Evolutionary conservation across 345 rosid genomes (phyloP).

Genomic region (Brassica cretica): DNA sequence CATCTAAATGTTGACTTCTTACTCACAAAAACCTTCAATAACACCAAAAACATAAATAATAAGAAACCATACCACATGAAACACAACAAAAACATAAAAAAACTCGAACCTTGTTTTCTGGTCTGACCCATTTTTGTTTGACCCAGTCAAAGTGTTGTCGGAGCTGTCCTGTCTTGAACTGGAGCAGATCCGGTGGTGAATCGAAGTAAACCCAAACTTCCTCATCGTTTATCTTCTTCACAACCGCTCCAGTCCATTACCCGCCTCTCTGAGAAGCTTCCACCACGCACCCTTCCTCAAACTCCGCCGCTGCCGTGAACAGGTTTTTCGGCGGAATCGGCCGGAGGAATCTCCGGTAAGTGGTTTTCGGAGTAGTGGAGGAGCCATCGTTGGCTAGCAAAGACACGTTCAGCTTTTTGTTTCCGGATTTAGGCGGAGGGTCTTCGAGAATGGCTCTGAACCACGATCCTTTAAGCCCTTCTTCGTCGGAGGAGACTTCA

Average conservation of each 20-base stretch:
- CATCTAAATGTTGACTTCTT: constrained; percentile 36
- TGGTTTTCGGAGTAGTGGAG: background rate
- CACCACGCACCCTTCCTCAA: background rate
- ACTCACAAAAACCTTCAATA: constrained; percentile 12
- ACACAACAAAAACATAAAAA: background rate
- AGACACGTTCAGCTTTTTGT: background rate
- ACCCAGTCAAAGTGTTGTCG: constrained; percentile 9
- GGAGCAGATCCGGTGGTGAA: background rate
- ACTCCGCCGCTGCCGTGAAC: background rate
- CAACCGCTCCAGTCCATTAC: background rate
- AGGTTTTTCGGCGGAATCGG: background rate
- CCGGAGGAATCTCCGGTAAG: background rate
- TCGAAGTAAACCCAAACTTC: constrained; percentile 6
- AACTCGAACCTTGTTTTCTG: background rate
- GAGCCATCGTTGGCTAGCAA: background rate
- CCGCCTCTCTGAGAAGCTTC: background rate
- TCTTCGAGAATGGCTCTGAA: background rate
- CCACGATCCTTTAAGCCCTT: background rate
- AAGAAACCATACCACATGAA: too few species aligned
- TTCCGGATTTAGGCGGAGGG: background rate
- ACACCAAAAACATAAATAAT: too few species aligned
- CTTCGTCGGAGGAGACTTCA: background rate
- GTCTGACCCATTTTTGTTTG: constrained; percentile 34
- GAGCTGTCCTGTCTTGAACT: background rate
- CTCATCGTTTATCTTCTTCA: background rate